Conservation (phyloP, 192 early-diverging fungal genomes). For the Umbelopsis sp. region DNA sequence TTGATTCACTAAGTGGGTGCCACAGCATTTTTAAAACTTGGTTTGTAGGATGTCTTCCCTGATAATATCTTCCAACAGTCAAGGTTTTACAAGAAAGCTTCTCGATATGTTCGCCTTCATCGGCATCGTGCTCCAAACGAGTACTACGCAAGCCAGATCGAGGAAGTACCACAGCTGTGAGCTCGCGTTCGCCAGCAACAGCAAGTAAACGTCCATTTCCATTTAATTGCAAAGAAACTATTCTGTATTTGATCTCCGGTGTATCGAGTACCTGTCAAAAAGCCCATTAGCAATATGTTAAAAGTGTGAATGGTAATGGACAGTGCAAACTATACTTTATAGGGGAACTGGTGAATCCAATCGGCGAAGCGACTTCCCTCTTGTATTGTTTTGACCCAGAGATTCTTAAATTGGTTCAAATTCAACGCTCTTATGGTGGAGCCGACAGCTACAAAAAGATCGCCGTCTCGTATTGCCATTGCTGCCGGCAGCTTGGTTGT, state of each 20-base stretch:
- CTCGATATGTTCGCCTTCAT: constrained; percentile 17
- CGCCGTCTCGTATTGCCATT: constrained; percentile 54
- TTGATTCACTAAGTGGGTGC: constrained; percentile 77
- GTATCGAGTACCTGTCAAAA: constrained; percentile 44
- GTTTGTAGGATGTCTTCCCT: constrained; percentile 27
- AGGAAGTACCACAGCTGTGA: constrained; percentile 63
- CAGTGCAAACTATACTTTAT: constrained; percentile 22
- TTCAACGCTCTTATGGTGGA: constrained; percentile 60
- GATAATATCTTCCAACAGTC: constrained; percentile 30
- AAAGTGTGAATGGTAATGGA: background rate
- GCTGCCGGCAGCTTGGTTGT: constrained; percentile 40
- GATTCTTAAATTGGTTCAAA: constrained; percentile 63
- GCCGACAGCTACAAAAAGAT: constrained; percentile 64
- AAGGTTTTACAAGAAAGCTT: constrained; percentile 34
- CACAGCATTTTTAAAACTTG: constrained; percentile 71
- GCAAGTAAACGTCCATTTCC: constrained; percentile 63
- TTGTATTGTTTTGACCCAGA: constrained; percentile 48
- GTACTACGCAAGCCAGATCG: constrained; percentile 44
- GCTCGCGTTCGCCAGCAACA: constrained; percentile 57
- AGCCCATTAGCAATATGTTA: background rate
- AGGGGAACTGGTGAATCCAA: constrained; percentile 38
- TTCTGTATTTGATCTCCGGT: constrained; percentile 59
- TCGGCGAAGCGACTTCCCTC: constrained; percentile 33
- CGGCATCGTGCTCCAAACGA: constrained; percentile 25
- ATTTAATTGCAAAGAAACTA: constrained; percentile 56